Evolutionary conservation across 2,329 filamentous ascomycete genomes (phyloP), one percentile per base, ranked within the genome.

Genomic region (Fusarium keratoplasticum): DNA sequence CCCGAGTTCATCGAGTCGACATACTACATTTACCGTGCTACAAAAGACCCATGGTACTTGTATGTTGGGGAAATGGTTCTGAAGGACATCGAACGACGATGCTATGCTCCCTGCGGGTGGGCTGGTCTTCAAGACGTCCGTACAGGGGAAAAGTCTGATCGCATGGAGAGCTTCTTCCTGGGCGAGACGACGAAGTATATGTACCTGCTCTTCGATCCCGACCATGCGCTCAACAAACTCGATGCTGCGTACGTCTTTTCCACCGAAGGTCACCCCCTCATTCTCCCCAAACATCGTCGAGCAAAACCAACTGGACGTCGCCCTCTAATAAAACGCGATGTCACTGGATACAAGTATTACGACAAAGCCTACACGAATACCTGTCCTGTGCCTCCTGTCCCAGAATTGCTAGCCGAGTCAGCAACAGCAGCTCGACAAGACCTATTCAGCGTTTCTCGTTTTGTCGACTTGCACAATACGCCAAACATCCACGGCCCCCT

Each of bases 81-180:
- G 64, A 90, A 91, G 67, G 96, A 99, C 79, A 95, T 99, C 78
- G 92, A 93, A 78, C 89, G 94, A 58, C 90, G 96, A 63, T 99
- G 96, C 83, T 95, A 94, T 90, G 95, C 95, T 1, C 89, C 90
- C 71, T 99, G 96, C 78, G 96, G 96, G 44, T 98, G 96, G 95
- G 94, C 96, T 16, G 96, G 96, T 1, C 87, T 98, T 38, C 92
- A 95, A 78, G 92, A 95, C 81, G 94, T 96, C 10, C 86, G 92
- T 36, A 94, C 90, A 6, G 96, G 96, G 5, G 94, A 98, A 83
- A 91, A 95, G 82, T 94, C 90, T 76, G 95, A 99, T 81, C 93
- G 96, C 36, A 98, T 98, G 96, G 96, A 99, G 83, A 98, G 96
- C 81, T 99, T 98, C 87, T 98, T 98, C 79, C 88, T 99, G 1